Conservation (phyloP, 805 yeast genomes). For the Monosporozyma servazzii region DNA sequence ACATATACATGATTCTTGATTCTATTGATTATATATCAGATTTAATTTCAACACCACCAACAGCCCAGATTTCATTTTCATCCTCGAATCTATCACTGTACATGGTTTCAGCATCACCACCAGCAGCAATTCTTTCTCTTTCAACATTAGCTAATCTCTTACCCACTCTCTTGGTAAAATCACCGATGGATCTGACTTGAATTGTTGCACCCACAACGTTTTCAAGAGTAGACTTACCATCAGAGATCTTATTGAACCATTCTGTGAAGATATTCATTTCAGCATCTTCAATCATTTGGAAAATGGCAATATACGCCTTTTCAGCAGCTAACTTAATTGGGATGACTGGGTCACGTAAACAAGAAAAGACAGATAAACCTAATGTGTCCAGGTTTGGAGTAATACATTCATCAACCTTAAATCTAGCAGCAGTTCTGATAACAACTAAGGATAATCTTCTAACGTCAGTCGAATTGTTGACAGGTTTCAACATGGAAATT, state of each 20-base stretch:
- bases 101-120: conserved; percentile 82
- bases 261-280: conserved; percentile 41
- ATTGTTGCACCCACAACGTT: conserved; percentile 40
- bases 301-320: conserved; percentile 68
- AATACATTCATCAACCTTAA: conserved; percentile 42
- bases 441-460: conserved; percentile 73
- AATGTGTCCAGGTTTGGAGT: conserved; percentile 46
- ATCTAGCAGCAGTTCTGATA: conserved; percentile 63
- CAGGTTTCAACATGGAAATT: conserved; percentile 42
- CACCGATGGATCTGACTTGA: conserved; percentile 69
- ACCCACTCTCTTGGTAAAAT: conserved; percentile 88
- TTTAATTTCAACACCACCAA: conserved; percentile 55
- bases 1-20: neutral
- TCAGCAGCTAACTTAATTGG: conserved; percentile 94
- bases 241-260: conserved; percentile 49
- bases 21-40: conserved; percentile 14
- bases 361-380: conserved; percentile 66
- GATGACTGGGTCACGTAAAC: conserved; percentile 79
- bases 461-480: conserved; percentile 58
- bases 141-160: conserved; percentile 76
- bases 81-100: conserved; percentile 81
- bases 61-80: conserved; percentile 80
- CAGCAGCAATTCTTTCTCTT: conserved; percentile 78
- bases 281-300: conserved; percentile 62
- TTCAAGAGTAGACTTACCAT: conserved; percentile 21